Base-by-base conservation (phyloP, 2,329 filamentous ascomycete species). In the Cryphonectria japonica region DNA sequence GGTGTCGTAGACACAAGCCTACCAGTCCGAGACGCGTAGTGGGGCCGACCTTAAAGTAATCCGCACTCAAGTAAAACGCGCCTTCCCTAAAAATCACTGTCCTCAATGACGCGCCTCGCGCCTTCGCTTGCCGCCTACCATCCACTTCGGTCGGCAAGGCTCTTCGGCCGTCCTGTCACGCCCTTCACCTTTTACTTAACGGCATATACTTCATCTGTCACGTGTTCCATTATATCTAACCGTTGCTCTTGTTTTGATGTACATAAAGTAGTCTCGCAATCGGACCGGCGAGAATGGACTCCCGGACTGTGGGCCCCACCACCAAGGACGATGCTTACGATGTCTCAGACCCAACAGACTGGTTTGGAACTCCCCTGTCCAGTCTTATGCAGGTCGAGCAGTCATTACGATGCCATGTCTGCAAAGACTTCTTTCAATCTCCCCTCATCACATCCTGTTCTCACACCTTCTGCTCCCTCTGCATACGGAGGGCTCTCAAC, bases 391-490 rank as follows among this genome's bases (percentile, higher is more conserved):
- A 88, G 19, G 88, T 99, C 73, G 96, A 99, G 78, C 90, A 92
- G 72, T 90, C 94, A 3, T 86, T 99, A 29, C 93, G 96, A 76
- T 99, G 96, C 82, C 93, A 98, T 81, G 93, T 99, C 72, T 99
- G 96, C 88, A 98, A 98, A 80, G 97, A 99, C 80, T 97, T 98
- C 82, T 98, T 93, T 83, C 90, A 90, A 73, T 97, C 94, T 66
- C 96, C 96, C 0, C 96, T 99, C 88, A 91, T 98, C 73, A 99
- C 96, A 0, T 93, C 93, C 1, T 99, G 96, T 83, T 92, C 90
- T 68, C 96, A 99, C 79, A 98, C 96, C 0, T 99, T 99, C 78
- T 99, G 96, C 85, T 98, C 95, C 8, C 84, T 97, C 68, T 99
- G 96, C 80, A 98, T 99, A 79, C 92, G 96, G 41, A 88, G 95